These are phyloP conservation scores for Talaromyces amestolkiae DNA, from an alignment of 2,329 filamentous ascomycete species.

Conservation along the genomic window DNA sequence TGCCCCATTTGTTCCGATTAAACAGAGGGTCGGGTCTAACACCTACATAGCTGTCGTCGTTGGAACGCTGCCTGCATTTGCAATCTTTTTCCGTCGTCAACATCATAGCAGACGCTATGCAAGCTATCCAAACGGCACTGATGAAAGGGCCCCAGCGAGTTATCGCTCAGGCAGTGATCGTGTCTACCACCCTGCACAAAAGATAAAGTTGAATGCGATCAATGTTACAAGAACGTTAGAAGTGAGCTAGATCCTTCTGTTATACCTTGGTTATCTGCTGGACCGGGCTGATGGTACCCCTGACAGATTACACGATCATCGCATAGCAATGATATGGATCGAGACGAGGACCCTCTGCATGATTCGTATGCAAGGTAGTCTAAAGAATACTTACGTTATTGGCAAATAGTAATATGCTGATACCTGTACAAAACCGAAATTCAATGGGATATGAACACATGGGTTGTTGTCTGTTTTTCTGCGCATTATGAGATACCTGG, in stretches of 20 bases:
- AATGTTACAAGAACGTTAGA: slow-evolving; percentile 18
- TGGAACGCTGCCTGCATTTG: slow-evolving; percentile 24
- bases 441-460: background rate
- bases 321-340: slow-evolving; percentile 11
- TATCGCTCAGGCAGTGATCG: slow-evolving; percentile 10
- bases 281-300: background rate
- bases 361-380: slow-evolving; percentile 4
- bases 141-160: background rate
- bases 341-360: slow-evolving; percentile 13
- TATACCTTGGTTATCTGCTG: background rate
- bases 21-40: background rate
- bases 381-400: background rate
- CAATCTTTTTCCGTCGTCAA: slow-evolving; percentile 17
- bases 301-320: slow-evolving; percentile 14
- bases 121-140: slow-evolving; percentile 19
- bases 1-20: background rate
- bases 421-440: background rate
- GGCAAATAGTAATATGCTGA: background rate
- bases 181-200: background rate
- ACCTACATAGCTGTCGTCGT: slow-evolving; percentile 24
- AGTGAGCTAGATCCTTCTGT: background rate
- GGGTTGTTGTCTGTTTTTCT: background rate
- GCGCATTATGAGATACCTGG: background rate
- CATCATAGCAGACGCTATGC: slow-evolving; percentile 24
- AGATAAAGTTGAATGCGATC: slow-evolving; percentile 4